phyloP scores from a whole-genome alignment of 306 rosid species.

The Pyrus communis region DNA sequence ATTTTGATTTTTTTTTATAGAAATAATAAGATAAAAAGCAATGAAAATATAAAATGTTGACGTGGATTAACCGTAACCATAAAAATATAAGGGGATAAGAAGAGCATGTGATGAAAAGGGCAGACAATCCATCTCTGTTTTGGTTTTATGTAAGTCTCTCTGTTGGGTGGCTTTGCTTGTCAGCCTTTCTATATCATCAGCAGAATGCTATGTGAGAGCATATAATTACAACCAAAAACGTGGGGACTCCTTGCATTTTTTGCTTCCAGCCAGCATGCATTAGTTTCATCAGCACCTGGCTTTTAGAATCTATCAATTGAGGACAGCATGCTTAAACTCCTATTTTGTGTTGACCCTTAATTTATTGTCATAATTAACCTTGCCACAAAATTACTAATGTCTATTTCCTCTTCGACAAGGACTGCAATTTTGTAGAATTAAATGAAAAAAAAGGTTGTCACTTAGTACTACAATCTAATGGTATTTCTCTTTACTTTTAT shows the following conservation, averaged over 20 bases:
- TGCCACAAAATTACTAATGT: background rate
- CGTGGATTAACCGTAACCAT: too few relatives aligned
- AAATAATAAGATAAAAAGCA: too few relatives aligned
- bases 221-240: background rate
- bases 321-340: background rate
- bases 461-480: too few relatives aligned
- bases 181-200: background rate
- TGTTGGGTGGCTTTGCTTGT: background rate
- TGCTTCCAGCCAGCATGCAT: background rate
- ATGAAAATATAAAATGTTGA: too few relatives aligned
- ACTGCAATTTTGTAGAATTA: too few relatives aligned
- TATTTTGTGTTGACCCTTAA: background rate
- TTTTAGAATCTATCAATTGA: background rate
- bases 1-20: too few relatives aligned
- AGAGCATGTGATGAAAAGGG: too few relatives aligned
- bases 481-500: rapidly evolving
- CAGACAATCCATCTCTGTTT: too few relatives aligned
- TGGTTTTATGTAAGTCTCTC: too few relatives aligned
- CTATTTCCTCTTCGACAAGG: too few relatives aligned
- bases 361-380: background rate
- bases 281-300: background rate
- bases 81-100: too few relatives aligned
- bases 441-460: too few relatives aligned
- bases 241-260: background rate
- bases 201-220: background rate